phyloP scores from a whole-genome alignment of 148 eudicot species.

The Cornus controversa region DNA sequence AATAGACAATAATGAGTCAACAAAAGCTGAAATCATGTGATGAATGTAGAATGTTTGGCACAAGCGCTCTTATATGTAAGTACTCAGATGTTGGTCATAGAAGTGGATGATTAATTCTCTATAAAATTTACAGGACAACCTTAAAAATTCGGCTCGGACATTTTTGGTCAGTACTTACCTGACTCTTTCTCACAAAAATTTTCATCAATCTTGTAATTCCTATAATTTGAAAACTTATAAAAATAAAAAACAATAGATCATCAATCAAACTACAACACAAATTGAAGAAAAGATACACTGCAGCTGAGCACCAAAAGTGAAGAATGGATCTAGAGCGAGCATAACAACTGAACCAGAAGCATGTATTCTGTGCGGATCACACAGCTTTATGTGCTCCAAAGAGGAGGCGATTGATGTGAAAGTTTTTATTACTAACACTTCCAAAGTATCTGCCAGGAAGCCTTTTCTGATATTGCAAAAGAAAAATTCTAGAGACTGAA shows the following conservation, averaged over 20 bases:
- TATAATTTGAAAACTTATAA: not conserved
- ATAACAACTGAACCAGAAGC: not conserved
- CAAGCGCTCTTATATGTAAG: not conserved
- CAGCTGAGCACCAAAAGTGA: not conserved
- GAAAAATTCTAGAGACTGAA: not conserved
- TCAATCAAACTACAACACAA: not conserved
- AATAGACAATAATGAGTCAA: not conserved
- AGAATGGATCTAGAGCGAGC: not conserved
- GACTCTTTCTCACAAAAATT: not conserved
- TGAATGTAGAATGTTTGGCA: not conserved
- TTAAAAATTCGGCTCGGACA: not conserved
- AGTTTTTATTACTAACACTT: not conserved
- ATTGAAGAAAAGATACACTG: not conserved
- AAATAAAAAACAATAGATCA: not conserved
- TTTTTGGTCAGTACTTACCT: not conserved
- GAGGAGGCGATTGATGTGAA: not conserved
- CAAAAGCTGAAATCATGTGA: not conserved
- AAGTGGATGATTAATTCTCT: not conserved
- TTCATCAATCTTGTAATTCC: not conserved
- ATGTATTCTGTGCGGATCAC: not conserved
- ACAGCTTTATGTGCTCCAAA: not conserved
- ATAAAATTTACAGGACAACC: conserved; percentile 2
- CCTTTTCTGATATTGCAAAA: not conserved
- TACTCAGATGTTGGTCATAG: not conserved
- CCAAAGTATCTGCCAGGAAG: not conserved